Percentiles rank a stretch among this genome's conserved stretches.
phyloP scores from a whole-genome alignment of 2,329 filamentous ascomycete genomes.

The Fusarium dimerum region DNA sequence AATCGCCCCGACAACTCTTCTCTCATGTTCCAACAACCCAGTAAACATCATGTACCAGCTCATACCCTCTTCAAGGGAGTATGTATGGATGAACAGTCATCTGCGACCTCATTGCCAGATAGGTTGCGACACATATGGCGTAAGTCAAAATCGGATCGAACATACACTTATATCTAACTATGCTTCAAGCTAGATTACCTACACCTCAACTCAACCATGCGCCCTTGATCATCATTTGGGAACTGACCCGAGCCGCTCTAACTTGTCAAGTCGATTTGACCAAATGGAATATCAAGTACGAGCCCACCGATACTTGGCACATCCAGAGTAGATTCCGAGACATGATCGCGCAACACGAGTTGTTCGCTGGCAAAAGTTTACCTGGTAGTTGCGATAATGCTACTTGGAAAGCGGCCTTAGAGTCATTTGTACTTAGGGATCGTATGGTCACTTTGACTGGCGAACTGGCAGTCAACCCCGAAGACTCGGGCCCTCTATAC shows the following conservation, averaged over 20 bases:
- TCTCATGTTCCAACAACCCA: slow-evolving; percentile 9
- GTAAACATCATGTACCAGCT: slow-evolving; percentile 14
- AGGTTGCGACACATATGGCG: slow-evolving; percentile 42
- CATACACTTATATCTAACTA: not conserved
- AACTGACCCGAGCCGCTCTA: slow-evolving; percentile 49
- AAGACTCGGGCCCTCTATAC: slow-evolving; percentile 43
- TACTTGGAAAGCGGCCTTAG: slow-evolving; percentile 49
- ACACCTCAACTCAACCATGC: slow-evolving; percentile 40
- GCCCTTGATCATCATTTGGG: slow-evolving; percentile 54
- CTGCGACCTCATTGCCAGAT: slow-evolving; percentile 17
- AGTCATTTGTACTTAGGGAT: slow-evolving; percentile 35
- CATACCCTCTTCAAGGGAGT: slow-evolving; percentile 4
- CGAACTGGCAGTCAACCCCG: slow-evolving; percentile 39
- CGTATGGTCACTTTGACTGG: slow-evolving; percentile 47
- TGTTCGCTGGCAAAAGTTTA: slow-evolving; percentile 46
- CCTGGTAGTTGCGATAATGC: slow-evolving; percentile 47
- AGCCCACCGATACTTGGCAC: slow-evolving; percentile 38
- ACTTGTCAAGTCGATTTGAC: slow-evolving; percentile 46
- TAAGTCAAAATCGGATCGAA: slow-evolving; percentile 26
- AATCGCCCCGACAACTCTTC: not conserved
- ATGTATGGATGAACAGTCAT: not conserved
- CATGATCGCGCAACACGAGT: slow-evolving; percentile 38
- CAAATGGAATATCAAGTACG: slow-evolving; percentile 38
- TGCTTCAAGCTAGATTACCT: slow-evolving; percentile 40
- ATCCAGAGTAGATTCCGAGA: slow-evolving; percentile 47